phyloP scores from a whole-genome alignment of 1,284 basidiomycete species.

The Coniophora puteana region DNA sequence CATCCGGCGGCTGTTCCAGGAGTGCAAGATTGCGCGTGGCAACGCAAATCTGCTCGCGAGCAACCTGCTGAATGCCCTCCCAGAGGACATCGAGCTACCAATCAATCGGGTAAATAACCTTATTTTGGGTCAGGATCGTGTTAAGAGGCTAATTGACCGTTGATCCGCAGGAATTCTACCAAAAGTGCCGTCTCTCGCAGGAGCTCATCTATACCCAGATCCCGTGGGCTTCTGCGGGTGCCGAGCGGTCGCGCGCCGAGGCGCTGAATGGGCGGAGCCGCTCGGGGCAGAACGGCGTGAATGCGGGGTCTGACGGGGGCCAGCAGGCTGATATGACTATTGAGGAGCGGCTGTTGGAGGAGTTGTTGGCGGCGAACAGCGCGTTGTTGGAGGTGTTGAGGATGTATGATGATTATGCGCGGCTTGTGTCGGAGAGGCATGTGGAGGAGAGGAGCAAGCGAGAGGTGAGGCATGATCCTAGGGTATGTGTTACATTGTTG shows the following conservation, averaged over 20 bases:
- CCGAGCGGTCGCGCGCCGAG: slow-evolving; percentile 53
- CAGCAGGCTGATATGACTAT: slow-evolving; percentile 43
- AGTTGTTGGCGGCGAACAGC: slow-evolving; percentile 62
- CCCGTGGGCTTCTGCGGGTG: slow-evolving; percentile 73
- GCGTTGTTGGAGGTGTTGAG: slow-evolving; percentile 45
- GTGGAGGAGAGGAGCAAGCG: slow-evolving; percentile 58
- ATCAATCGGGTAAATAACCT: slow-evolving; percentile 54
- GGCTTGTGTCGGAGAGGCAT: slow-evolving; percentile 59
- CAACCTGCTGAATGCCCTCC: slow-evolving; percentile 58
- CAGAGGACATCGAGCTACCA: slow-evolving; percentile 56
- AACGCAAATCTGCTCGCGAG: slow-evolving; percentile 68
- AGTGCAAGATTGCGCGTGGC: slow-evolving; percentile 71
- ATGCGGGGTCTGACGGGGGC: slow-evolving; percentile 27
- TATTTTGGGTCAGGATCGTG: not conserved
- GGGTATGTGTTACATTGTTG: slow-evolving; percentile 35
- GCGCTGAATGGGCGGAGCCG: slow-evolving; percentile 16
- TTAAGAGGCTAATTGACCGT: not conserved
- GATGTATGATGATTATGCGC: slow-evolving; percentile 62
- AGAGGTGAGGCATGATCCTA: slow-evolving; percentile 52
- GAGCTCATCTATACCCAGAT: slow-evolving; percentile 74
- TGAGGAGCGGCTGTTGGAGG: slow-evolving; percentile 62
- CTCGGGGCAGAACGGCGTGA: slow-evolving; percentile 12
- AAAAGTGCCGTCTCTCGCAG: slow-evolving; percentile 67
- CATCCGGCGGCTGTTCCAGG: slow-evolving; percentile 71
- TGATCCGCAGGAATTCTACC: slow-evolving; percentile 60